Percentiles rank a stretch among this genome's conserved stretches.
Conservation (phyloP, 768 basidiomycete genomes). For the Heimioporus sp. region DNA sequence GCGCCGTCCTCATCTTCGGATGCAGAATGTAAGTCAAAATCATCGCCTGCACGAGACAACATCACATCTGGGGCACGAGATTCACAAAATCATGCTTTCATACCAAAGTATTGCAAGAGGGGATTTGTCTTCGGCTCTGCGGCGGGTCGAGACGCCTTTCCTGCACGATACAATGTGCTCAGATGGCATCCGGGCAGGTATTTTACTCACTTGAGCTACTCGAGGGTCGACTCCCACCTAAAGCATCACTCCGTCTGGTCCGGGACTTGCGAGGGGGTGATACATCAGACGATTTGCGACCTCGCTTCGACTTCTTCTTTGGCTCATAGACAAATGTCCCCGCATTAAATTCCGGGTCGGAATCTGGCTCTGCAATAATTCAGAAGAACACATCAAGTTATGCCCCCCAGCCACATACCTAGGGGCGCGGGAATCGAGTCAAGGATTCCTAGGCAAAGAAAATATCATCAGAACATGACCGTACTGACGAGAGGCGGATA, state of each 20-base stretch:
- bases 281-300: slow-evolving; percentile 11
- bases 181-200: background rate
- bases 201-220: slow-evolving; percentile 11
- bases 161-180: background rate
- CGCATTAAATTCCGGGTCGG: slow-evolving; percentile 33
- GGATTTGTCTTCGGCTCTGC: slow-evolving; percentile 35
- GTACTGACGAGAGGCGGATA: background rate
- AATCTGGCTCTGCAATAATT: slow-evolving; percentile 25
- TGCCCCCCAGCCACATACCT: slow-evolving; percentile 18
- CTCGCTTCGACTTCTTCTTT: slow-evolving; percentile 20
- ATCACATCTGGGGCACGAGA: background rate
- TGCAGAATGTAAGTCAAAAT: slow-evolving; percentile 51
- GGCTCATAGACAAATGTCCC: slow-evolving; percentile 30
- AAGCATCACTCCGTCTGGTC: slow-evolving; percentile 10
- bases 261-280: slow-evolving; percentile 18
- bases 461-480: background rate
- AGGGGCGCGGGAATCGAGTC: slow-evolving; percentile 35
- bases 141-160: background rate
- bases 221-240: background rate
- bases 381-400: background rate
- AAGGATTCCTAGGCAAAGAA: slow-evolving; percentile 13
- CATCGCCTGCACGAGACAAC: slow-evolving; percentile 28
- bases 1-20: slow-evolving; percentile 38
- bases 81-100: background rate
- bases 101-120: slow-evolving; percentile 50